phyloP scores from a whole-genome alignment of 495 filamentous ascomycete genomes.

The Hypoxylon fuscum region DNA sequence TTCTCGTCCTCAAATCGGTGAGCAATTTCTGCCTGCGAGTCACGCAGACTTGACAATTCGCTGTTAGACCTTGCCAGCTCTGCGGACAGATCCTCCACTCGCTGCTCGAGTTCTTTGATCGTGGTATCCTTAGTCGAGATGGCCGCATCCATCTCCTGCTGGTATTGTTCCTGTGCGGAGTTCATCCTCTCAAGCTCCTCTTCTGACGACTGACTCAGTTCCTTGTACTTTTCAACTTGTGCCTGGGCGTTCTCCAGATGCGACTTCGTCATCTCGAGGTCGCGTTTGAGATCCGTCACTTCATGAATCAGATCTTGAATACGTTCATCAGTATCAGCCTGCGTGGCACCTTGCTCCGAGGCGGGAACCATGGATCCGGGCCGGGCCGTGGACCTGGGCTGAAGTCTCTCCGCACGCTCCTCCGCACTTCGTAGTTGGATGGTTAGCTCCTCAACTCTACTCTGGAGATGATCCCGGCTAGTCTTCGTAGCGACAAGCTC shows the following conservation, averaged over 20 bases:
- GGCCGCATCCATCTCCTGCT: slow-evolving; percentile 79
- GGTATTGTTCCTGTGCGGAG: slow-evolving; percentile 84
- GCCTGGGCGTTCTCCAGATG: slow-evolving; percentile 82
- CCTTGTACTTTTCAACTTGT: slow-evolving; percentile 85
- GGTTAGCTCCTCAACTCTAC: slow-evolving; percentile 84
- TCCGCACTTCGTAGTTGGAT: slow-evolving; percentile 88
- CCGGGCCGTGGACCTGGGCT: slow-evolving; percentile 72
- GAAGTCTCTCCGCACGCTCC: slow-evolving; percentile 81
- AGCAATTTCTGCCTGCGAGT: slow-evolving; percentile 76
- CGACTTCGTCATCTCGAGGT: slow-evolving; percentile 75
- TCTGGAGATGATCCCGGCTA: slow-evolving; percentile 84
- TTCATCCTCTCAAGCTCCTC: slow-evolving; percentile 83
- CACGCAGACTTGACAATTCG: slow-evolving; percentile 79
- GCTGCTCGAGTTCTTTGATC: slow-evolving; percentile 80
- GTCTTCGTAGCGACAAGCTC: slow-evolving; percentile 85
- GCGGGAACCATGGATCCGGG: slow-evolving; percentile 53
- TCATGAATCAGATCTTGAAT: slow-evolving; percentile 87
- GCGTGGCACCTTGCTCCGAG: slow-evolving; percentile 55
- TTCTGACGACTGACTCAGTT: slow-evolving; percentile 88
- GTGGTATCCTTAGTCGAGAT: slow-evolving; percentile 77
- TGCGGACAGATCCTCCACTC: slow-evolving; percentile 78
- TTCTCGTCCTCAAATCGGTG: slow-evolving; percentile 83
- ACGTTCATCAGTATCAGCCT: slow-evolving; percentile 63
- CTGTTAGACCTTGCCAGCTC: slow-evolving; percentile 82
- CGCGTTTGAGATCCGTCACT: slow-evolving; percentile 82